These are phyloP conservation scores for Magnaporthiopsis rhizophila DNA, from an alignment of 2,329 filamentous ascomycete genomes.

Conservation along the genomic window DNA sequence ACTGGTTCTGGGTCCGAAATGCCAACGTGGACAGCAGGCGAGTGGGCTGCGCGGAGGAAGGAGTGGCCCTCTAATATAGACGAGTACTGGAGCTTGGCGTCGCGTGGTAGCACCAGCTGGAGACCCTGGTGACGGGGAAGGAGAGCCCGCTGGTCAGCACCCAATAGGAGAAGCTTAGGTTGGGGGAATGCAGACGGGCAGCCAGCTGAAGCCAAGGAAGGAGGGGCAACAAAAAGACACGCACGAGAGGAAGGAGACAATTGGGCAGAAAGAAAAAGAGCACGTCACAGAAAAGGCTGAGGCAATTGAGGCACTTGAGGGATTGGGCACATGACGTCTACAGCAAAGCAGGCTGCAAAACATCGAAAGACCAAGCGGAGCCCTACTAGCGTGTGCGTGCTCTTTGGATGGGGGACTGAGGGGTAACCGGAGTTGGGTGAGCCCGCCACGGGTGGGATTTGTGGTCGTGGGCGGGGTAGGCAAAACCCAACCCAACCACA, in stretches of 20 bases:
- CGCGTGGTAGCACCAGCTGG: slow-evolving; percentile 40
- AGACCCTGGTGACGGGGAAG: slow-evolving; percentile 11
- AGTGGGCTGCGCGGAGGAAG: slow-evolving; percentile 28
- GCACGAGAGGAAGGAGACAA: neutral
- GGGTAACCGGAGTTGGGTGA: neutral
- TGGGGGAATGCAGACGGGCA: neutral
- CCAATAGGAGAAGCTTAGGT: neutral
- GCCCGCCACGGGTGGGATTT: neutral
- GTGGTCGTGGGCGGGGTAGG: neutral
- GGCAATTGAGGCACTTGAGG: neutral
- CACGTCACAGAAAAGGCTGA: neutral
- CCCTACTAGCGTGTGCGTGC: neutral
- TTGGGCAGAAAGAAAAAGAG: neutral
- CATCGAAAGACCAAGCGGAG: neutral
- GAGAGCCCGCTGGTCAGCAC: slow-evolving; percentile 2
- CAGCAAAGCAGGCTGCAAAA: neutral
- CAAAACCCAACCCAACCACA: neutral
- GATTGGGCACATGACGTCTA: neutral
- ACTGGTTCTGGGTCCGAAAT: slow-evolving; percentile 32
- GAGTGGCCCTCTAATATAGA: slow-evolving; percentile 22
- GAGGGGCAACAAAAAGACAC: neutral
- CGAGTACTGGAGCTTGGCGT: slow-evolving; percentile 37
- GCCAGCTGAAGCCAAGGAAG: neutral
- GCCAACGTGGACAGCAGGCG: slow-evolving; percentile 31
- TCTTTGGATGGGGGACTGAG: neutral